Evolutionary conservation across 2,329 filamentous ascomycete genomes (phyloP), one percentile per base, ranked within the genome.

Genomic region (Pseudopyrenochaeta lycopersici): DNA sequence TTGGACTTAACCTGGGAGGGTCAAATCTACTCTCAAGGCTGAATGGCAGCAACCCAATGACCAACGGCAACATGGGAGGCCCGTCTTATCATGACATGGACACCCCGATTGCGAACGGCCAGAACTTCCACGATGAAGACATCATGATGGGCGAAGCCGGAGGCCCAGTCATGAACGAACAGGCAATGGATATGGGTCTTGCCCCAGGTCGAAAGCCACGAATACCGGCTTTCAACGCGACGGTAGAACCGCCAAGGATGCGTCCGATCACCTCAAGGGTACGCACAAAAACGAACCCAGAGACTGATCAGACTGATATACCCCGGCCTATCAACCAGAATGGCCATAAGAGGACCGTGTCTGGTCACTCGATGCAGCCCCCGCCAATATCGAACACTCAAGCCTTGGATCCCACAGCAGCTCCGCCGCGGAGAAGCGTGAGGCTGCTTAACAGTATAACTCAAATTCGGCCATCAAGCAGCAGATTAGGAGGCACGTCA

Each of bases 261-360:
- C 71, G 74, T 20, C 62, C 74, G 15, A 77, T 79, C 29, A 74
- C 73, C 1, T 72, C 77, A 17, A 69, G 80, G 54, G 70, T 60
- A 27, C 74, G 76, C 52, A 63, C 66, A 21, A 77, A 77, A 44
- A 72, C 76, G 17, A 73, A 70, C 23, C 76, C 78, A 12, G 77
- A 80, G 14, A 67, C 62, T 7, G 76, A 79, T 38, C 68, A 73
- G 20, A 67, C 70, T 46, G 70, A 77, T 23, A 73, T 75, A 31
- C 70, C 72, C 3, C 57, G 70, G 32, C 73, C 73, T 7, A 70
- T 73, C 32, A 70, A 70, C 43, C 67, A 76, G 57, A 74, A 75
- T 30, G 90, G 93, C 55, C 87, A 92, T 73, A 98, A 97, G 78
- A 87, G 94, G 63, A 97, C 92, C 1, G 85, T 96, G n/a, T 97